These are phyloP conservation scores for Sugiyamaella neomexicana DNA, from an alignment of 1,139 yeast species.

Conservation along the genomic window DNA sequence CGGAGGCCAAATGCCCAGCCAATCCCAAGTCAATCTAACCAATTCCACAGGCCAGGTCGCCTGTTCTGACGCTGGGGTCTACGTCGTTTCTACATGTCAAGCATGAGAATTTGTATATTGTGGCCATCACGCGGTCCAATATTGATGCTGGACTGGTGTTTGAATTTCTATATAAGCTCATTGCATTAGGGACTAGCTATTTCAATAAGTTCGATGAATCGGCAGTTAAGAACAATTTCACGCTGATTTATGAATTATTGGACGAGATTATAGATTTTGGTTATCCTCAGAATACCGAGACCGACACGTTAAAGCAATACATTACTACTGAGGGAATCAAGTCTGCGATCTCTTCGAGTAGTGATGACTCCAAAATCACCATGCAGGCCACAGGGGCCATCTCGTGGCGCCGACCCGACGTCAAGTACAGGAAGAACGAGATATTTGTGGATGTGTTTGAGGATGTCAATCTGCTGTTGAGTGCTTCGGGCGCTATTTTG, in stretches of 20 bases:
- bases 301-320: conserved; percentile 46
- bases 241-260: conserved; percentile 68
- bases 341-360: conserved; percentile 21
- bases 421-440: conserved; percentile 81
- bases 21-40: no score
- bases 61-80: conserved; percentile 86
- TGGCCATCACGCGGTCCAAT: conserved; percentile 84
- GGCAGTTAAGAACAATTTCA: conserved; percentile 59
- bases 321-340: conserved; percentile 41
- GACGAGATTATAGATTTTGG: conserved; percentile 84
- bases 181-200: conserved; percentile 43
- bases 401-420: conserved; percentile 72
- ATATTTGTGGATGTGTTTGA: conserved; percentile 77
- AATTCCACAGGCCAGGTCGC: conserved; percentile 57
- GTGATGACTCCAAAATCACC: conserved; percentile 40
- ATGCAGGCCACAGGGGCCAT: conserved; percentile 46
- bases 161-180: conserved; percentile 71
- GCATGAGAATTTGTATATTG: conserved; percentile 71
- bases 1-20: no score
- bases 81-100: conserved; percentile 84
- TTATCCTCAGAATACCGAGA: conserved; percentile 72
- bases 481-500: conserved; percentile 52
- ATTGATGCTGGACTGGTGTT: conserved; percentile 79
- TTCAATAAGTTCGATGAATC: conserved; percentile 48
- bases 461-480: conserved; percentile 65